A percentile compares a stretch with the other conserved stretches of the same genome.
Evolutionary conservation across 1,139 yeast genomes (phyloP).

Genomic region (Tardiomyces depauwii): DNA sequence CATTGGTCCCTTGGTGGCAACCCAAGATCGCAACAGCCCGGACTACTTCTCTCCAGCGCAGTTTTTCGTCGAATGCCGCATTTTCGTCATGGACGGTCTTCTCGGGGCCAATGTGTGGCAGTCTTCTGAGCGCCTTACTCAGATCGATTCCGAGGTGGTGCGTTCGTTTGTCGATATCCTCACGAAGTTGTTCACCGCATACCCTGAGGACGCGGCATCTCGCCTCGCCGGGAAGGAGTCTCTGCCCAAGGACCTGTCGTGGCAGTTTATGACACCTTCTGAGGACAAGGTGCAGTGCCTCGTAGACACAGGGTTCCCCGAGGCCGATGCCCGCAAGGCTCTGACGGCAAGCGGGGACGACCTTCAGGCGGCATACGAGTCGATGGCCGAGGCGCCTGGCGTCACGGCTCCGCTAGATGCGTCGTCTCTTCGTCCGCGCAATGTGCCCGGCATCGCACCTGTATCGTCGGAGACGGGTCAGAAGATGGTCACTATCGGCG

Average conservation of each 20-base stretch:
- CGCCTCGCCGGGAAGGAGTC: slow-evolving; percentile 2
- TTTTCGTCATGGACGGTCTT: slow-evolving; percentile 12
- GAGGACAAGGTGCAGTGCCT: slow-evolving; percentile 40
- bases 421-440: slow-evolving; percentile 1
- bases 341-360: slow-evolving; percentile 11
- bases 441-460: slow-evolving; percentile 15
- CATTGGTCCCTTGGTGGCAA: slow-evolving; percentile 10
- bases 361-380: slow-evolving; percentile 2
- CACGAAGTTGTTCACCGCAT: slow-evolving; percentile 12
- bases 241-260: slow-evolving; percentile 17
- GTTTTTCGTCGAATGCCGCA: slow-evolving; percentile 23
- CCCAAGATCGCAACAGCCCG: slow-evolving; percentile 14
- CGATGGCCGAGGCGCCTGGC: neutral
- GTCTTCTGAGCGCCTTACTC: slow-evolving; percentile 8
- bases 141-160: neutral
- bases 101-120: slow-evolving; percentile 19
- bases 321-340: slow-evolving; percentile 29
- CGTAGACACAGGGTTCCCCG: slow-evolving; percentile 34
- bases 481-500: slow-evolving; percentile 28
- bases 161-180: slow-evolving; percentile 12
- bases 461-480: slow-evolving; percentile 13
- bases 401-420: neutral
- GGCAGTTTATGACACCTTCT: slow-evolving; percentile 42
- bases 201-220: slow-evolving; percentile 12
- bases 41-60: slow-evolving; percentile 21